Conservation (phyloP, 164 flowering plant genomes). For the Taxillus chinensis region DNA sequence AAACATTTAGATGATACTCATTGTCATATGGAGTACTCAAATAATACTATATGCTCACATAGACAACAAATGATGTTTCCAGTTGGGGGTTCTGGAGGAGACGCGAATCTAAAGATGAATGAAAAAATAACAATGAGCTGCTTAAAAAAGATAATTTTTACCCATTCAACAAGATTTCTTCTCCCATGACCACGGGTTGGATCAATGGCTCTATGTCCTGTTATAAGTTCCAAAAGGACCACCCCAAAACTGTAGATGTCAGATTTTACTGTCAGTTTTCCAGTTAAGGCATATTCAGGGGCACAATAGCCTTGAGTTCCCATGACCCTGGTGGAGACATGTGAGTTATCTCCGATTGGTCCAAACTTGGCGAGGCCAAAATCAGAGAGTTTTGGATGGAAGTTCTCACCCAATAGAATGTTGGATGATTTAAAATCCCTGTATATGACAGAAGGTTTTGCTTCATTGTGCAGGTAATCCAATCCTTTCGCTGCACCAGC, state of each 20-base stretch:
- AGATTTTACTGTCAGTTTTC: slow-evolving; percentile 29
- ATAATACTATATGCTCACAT: too few relatives aligned
- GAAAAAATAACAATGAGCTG: too few relatives aligned
- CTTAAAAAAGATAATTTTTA: slow-evolving; percentile 7
- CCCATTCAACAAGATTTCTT: slow-evolving; percentile 25
- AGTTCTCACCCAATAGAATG: slow-evolving; percentile 46
- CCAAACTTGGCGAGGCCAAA: slow-evolving; percentile 54
- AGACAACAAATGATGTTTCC: too few relatives aligned
- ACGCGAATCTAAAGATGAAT: too few relatives aligned
- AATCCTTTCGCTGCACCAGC: slow-evolving; percentile 71
- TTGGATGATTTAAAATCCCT: slow-evolving; percentile 66
- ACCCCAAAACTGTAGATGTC: slow-evolving; percentile 41
- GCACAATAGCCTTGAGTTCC: slow-evolving; percentile 48
- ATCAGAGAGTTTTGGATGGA: slow-evolving; percentile 67
- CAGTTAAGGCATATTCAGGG: slow-evolving; percentile 32
- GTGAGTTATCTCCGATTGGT: slow-evolving; percentile 28
- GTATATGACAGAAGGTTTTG: slow-evolving; percentile 61
- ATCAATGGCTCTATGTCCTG: slow-evolving; percentile 26
- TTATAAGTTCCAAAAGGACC: slow-evolving; percentile 33
- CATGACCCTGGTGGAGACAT: slow-evolving; percentile 39
- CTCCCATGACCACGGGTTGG: slow-evolving; percentile 4
- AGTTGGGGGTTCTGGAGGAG: too few relatives aligned
- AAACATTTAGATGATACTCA: too few relatives aligned
- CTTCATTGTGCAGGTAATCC: slow-evolving; percentile 51
- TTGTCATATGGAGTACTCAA: too few relatives aligned